phyloP scores from a whole-genome alignment of 805 yeast species.

The Hanseniaspora pseudoguilliermondii region DNA sequence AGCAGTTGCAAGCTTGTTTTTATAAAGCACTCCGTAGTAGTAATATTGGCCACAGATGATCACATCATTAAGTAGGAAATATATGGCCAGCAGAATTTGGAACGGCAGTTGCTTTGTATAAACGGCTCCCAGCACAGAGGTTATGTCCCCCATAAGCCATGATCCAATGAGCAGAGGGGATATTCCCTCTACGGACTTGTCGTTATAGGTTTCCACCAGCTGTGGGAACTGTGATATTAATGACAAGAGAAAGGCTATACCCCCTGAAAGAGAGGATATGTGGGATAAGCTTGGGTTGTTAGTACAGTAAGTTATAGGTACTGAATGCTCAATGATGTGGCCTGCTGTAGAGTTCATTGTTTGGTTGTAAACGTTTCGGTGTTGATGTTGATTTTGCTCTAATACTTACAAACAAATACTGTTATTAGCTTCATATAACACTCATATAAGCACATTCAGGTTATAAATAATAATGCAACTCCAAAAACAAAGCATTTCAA shows the following conservation, averaged over 20 bases:
- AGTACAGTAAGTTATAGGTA: slow-evolving; percentile 7
- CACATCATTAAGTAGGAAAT: slow-evolving; percentile 61
- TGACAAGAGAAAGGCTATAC: slow-evolving; percentile 34
- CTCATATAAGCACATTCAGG: no score
- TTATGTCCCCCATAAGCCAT: slow-evolving; percentile 34
- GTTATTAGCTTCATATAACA: no score
- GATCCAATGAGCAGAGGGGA: slow-evolving; percentile 41
- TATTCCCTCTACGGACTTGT: slow-evolving; percentile 49
- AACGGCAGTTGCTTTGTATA: slow-evolving; percentile 70
- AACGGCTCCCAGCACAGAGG: slow-evolving; percentile 55
- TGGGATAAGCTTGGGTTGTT: slow-evolving; percentile 19
- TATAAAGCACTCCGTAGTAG: slow-evolving; percentile 39
- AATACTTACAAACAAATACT: no score
- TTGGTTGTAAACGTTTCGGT: not conserved
- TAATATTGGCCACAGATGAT: slow-evolving; percentile 58
- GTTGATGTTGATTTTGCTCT: no score
- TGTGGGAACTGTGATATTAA: slow-evolving; percentile 45
- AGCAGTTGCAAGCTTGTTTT: slow-evolving; percentile 24
- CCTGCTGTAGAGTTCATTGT: not conserved
- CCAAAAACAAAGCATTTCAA: no score
- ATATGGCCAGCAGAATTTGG: slow-evolving; percentile 58
- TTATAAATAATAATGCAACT: no score
- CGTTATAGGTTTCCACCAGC: slow-evolving; percentile 39
- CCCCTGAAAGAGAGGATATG: slow-evolving; percentile 32
- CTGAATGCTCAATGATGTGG: not conserved